Percentiles rank a stretch among this genome's conserved stretches.
phyloP scores from a whole-genome alignment of 2,329 filamentous ascomycete genomes.

The Fusarium setosum region DNA sequence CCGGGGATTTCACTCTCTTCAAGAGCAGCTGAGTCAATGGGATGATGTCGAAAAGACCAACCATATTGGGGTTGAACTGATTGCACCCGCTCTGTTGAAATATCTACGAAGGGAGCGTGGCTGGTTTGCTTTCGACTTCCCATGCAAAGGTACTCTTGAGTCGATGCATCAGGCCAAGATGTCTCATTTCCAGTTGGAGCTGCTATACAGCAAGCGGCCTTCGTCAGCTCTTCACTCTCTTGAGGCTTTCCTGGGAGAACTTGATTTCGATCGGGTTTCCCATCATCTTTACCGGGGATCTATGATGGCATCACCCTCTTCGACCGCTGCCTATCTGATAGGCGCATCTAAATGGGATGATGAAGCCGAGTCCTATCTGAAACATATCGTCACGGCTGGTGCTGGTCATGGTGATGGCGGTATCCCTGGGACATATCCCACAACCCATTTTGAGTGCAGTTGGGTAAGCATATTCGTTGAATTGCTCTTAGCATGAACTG shows the following conservation, averaged over 20 bases:
- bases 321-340: background rate
- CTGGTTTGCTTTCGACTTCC: accelerated
- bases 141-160: background rate
- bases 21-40: background rate
- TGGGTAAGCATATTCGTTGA: background rate
- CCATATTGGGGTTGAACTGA: conserved; percentile 7
- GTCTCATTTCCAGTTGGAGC: background rate
- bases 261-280: background rate
- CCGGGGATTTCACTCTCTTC: background rate
- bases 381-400: background rate
- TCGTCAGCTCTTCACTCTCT: background rate
- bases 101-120: background rate
- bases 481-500: background rate
- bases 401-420: conserved; percentile 1
- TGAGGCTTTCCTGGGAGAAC: background rate
- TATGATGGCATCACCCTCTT: conserved; percentile 3
- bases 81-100: background rate
- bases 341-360: background rate
- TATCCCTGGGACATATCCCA: background rate
- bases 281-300: background rate
- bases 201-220: background rate
- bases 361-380: background rate
- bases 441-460: conserved; percentile 5
- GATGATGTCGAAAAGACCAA: background rate
- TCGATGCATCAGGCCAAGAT: background rate